Base-by-base conservation (phyloP, 1,139 yeast species). In the Yarrowia galli region DNA sequence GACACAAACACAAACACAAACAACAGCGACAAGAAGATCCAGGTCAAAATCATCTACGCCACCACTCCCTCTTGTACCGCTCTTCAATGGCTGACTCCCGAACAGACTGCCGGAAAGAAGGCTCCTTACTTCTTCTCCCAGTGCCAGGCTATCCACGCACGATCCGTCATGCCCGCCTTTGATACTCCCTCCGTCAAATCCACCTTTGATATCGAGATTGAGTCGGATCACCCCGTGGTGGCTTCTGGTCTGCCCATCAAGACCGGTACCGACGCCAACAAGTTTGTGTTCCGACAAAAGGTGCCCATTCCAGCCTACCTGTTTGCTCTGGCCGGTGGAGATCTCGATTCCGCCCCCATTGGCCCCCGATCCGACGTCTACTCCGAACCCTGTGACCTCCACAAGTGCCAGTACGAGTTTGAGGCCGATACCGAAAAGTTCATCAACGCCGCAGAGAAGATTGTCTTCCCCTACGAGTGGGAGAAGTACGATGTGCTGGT, bases 361-460 rank as follows among this genome's bases (percentile, higher is more conserved):
- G 98, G 98, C 1, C 97, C 97, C 65, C 85, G 98, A 74, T 91
- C 97, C 0, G 84, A 85, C 61, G 92, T 92, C 32, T 92, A 86
- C 79, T 84, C 91, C 38, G 97, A 92, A 78, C 96, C 96, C 12
- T 80, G 83, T 61, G 83, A 87, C 69, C 81, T 92, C 65, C 80
- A 85, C 51, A 87, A 85, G 43, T 89, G 96, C 72, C 85, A 89
- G 76, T 83, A 89, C 79, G 98, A 92, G 79, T 92, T 92, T 73
- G 86, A 88, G 73, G 85, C 84, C 46, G 97, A 92, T 75, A 84
- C 85, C 10, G 98, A 92, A 77, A 84, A 84, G 69, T 92, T 92
- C 79, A 87, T 92, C 71, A 79, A 85, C 73, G 84, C 91, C n/a
- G 97, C 97, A 7, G 97, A 91, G 76, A 79, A 83, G 49, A 82